A percentile compares a stretch with the other conserved stretches of the same genome.
phyloP scores from a whole-genome alignment of 1,139 yeast species.

The Nakaseomyces delphensis region DNA sequence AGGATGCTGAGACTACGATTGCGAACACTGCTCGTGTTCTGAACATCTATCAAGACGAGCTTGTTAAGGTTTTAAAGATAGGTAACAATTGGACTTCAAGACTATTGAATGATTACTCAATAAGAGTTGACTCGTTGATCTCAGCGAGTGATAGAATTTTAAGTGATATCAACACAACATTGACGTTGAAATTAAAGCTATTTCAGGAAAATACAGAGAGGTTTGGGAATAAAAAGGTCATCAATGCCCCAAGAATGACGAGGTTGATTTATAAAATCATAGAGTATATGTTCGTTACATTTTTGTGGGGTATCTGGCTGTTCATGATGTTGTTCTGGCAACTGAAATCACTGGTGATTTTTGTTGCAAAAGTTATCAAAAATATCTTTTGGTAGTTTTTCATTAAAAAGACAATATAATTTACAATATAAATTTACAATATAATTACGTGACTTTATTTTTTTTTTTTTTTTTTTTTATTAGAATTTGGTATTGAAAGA shows the following conservation, averaged over 20 bases:
- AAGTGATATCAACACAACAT: conserved; percentile 76
- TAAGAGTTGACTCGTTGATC: conserved; percentile 47
- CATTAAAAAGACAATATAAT: background rate
- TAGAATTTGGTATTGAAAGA: too few relatives aligned
- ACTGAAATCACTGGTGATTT: conserved; percentile 31
- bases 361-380: conserved; percentile 37
- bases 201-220: conserved; percentile 62
- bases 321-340: conserved; percentile 49
- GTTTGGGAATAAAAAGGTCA: conserved; percentile 34
- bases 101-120: conserved; percentile 27
- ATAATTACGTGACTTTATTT: too few relatives aligned
- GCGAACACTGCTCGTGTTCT: conserved; percentile 16
- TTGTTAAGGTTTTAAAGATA: conserved; percentile 19
- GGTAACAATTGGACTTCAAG: conserved; percentile 27
- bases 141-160: conserved; percentile 67
- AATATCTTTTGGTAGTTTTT: conserved; percentile 36
- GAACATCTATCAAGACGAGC: conserved; percentile 17
- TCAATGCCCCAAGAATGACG: conserved; percentile 31
- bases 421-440: too few relatives aligned
- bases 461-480: too few relatives aligned
- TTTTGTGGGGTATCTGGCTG: conserved; percentile 65
- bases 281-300: conserved; percentile 50
- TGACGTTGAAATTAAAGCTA: conserved; percentile 61
- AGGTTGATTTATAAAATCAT: conserved; percentile 38
- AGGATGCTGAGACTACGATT: conserved; percentile 16